Conservation (phyloP, 495 filamentous ascomycete species). For the Massariosphaeria phaeospora region DNA sequence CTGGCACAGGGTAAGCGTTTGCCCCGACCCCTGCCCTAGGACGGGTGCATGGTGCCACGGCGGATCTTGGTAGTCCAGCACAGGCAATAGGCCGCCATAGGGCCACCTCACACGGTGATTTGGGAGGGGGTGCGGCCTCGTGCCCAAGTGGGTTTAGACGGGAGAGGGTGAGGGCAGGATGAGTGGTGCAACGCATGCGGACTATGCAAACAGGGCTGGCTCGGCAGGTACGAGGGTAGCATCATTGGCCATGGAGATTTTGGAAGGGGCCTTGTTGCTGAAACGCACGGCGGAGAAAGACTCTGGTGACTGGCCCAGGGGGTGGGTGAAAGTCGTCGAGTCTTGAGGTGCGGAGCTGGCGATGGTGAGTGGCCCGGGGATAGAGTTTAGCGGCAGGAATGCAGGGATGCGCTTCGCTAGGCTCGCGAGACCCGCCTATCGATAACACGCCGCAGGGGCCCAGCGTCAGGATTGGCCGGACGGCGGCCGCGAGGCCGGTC, state of each 20-base stretch:
- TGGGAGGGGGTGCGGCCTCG: neutral
- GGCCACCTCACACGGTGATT: conserved; percentile 8
- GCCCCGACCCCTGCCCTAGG: neutral
- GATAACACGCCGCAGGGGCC: conserved; percentile 6
- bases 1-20: neutral
- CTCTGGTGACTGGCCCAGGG: neutral
- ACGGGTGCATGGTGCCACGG: conserved; percentile 8
- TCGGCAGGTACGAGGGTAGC: conserved; percentile 15
- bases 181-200: conserved; percentile 7
- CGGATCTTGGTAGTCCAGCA: conserved; percentile 18
- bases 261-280: neutral
- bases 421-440: conserved; percentile 8
- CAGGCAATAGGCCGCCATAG: conserved; percentile 8
- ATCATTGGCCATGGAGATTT: conserved; percentile 11
- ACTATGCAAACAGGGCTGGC: neutral
- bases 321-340: neutral
- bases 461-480: neutral
- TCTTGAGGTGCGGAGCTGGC: neutral
- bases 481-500: neutral
- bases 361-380: neutral
- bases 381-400: no score
- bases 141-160: conserved; percentile 2
- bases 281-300: conserved; percentile 18
- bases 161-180: conserved; percentile 5
- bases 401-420: no score